Evolutionary conservation across 768 basidiomycete species (phyloP), one percentile per base, ranked within the genome.

Genomic region (Coprinopsis cinerea): DNA sequence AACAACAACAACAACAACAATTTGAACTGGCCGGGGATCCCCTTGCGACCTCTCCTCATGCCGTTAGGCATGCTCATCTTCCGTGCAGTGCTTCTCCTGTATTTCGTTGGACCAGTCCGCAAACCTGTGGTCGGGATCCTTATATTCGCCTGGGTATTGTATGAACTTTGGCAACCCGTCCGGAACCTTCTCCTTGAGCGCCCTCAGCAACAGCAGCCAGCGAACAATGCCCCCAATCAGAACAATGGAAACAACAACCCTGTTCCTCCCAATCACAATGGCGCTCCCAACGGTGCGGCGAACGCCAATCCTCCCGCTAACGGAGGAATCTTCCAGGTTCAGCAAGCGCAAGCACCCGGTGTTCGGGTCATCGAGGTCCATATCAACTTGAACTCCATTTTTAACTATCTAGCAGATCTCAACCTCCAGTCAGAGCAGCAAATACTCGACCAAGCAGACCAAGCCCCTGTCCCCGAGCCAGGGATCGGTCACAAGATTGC

Each of bases 81-180:
- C 58, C 82, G 87, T 47, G 85, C 82, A 2, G 57, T 78, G 11
- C 70, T 89, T 11, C 68, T 89, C 24, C 70, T 89, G 2, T 89
- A 88, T 64, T 87, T 89, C 63, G 82, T 89, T 58, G 82, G 83
- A 3, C 87, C 87, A 0, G 75, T 83, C 5, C 74, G 83, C 55
- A 85, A 85, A 48, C 87, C 87, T 4, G 61, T 88, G 17, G 76
- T 88, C 51, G 83, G 80, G 28, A 55, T 85, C 32, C 66, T 88
- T 49, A 73, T 89, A 25, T 65, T 82, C 20, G 77, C 72, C 1
- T 88, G 84, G 84, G 78, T 86, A 62, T 48, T 83, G 22, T 89
- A 85, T 61, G 87, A 89, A 63, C 79, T 84, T 27, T 87, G 84
- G 84, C 77, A 75, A 45, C 82, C 82, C 22, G 74, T 88, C 50